Base-by-base conservation (phyloP, 345 rosid species). In the Nephelium lappaceum region DNA sequence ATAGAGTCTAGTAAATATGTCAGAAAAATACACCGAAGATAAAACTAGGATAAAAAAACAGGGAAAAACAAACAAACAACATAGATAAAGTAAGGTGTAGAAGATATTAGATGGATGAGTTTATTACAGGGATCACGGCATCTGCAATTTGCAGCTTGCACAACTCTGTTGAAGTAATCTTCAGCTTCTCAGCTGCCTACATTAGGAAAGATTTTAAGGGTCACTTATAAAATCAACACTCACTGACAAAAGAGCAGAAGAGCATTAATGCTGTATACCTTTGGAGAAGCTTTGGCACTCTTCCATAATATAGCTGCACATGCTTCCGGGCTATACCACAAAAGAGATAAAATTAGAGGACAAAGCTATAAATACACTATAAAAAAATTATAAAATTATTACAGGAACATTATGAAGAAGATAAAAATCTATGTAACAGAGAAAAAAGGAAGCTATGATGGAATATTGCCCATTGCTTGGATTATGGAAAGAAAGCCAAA, bases 261-360 rank as follows among this genome's bases (percentile, higher is more conserved):
- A 78, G 43, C 41, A 39, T 73, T 63, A 76, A 67, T 4, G 75
- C 43, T 39, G 78, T 24, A 77, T 68, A 95, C 98, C 99, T 88
- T 89, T 77, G 99, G 98, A 66, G 99, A 79, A 85, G 97, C 97
- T 86, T 91, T 93, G 71, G 97, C 91, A 79, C 77, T 90, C 89
- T 93, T 92, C 97, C 97, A 95, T 85, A 95, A 83, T 78, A 95
- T 95, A 57, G 99, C 96, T 51, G 98, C 99, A 86, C 98, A 92
- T 21, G 99, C 98, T 90, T 95, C 99, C 12, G 99, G 99, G 84
- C 99, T 95, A 82, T 65, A 79, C 67, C 85, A 81, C 64, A 78
- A 19, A 65, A 27, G 63, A 42, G 72, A 74, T n/a, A 63, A 7
- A 74, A 82, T 39, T 53, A 71, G 77, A 57, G 38, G 45, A 69